Conservation (phyloP, 495 filamentous ascomycete genomes). For the Mytilinidion resinicola region DNA sequence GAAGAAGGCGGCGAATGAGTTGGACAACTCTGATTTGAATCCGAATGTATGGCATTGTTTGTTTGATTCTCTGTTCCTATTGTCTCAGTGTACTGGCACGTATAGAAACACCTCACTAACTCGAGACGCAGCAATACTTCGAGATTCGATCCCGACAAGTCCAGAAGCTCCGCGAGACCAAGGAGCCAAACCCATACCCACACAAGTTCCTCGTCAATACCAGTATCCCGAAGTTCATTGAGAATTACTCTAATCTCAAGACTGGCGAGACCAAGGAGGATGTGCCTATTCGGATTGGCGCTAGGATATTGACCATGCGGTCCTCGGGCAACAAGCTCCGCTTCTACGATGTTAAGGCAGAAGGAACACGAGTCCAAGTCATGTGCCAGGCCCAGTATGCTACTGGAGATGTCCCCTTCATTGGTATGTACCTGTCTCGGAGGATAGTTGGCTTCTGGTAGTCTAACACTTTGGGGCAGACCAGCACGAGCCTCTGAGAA, state of each 20-base stretch:
- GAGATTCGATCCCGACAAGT: constrained; percentile 84
- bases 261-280: constrained; percentile 78
- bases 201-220: constrained; percentile 92
- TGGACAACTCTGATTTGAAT: constrained; percentile 68
- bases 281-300: constrained; percentile 65
- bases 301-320: constrained; percentile 71
- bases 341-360: constrained; percentile 87
- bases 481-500: constrained; percentile 83
- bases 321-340: constrained; percentile 72
- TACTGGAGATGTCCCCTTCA: constrained; percentile 58
- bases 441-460: too few species aligned
- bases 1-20: constrained; percentile 61
- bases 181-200: constrained; percentile 73
- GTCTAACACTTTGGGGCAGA: constrained; percentile 39
- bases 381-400: constrained; percentile 79
- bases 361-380: constrained; percentile 81
- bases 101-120: constrained; percentile 7
- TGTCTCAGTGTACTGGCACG: too few species aligned
- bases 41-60: constrained; percentile 64
- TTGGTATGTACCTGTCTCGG: neutral
- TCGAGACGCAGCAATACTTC: constrained; percentile 76
- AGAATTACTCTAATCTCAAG: constrained; percentile 66
- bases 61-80: too few species aligned
- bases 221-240: constrained; percentile 68
- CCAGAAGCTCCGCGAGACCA: constrained; percentile 75